phyloP scores from a whole-genome alignment of 2,329 filamentous ascomycete species.

The Alternaria incomplexa region DNA sequence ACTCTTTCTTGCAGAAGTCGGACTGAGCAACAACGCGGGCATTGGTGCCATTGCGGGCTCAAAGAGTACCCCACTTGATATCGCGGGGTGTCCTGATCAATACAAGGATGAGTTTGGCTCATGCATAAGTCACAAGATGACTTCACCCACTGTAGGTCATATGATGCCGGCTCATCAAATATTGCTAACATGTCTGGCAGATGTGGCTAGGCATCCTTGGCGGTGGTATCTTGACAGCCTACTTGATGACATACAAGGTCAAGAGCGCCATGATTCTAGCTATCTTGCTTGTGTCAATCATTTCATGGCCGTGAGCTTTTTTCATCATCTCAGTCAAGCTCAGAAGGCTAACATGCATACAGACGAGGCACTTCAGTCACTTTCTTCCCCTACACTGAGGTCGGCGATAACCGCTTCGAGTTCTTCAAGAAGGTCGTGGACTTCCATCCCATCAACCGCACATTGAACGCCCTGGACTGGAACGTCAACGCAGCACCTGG shows the following conservation, averaged over 20 bases:
- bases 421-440: conserved; percentile 87
- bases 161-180: background rate
- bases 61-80: conserved; percentile 69
- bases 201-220: conserved; percentile 91
- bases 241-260: conserved; percentile 83
- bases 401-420: conserved; percentile 73
- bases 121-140: conserved; percentile 77
- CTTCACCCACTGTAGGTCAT: conserved; percentile 65
- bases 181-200: conserved; percentile 24
- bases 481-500: conserved; percentile 68
- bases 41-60: conserved; percentile 77
- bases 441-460: conserved; percentile 76
- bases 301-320: conserved; percentile 72
- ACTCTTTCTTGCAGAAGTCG: conserved; percentile 77
- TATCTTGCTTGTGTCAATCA: conserved; percentile 81
- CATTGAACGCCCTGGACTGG: conserved; percentile 76
- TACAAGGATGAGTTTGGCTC: conserved; percentile 56
- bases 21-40: conserved; percentile 78
- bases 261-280: conserved; percentile 86
- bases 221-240: conserved; percentile 78
- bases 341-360: conserved; percentile 20
- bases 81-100: conserved; percentile 75
- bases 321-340: background rate
- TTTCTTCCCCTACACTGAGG: conserved; percentile 74
- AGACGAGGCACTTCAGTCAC: conserved; percentile 73